phyloP scores from a whole-genome alignment of 148 eudicot genomes.

The Heliosperma pusillum region DNA sequence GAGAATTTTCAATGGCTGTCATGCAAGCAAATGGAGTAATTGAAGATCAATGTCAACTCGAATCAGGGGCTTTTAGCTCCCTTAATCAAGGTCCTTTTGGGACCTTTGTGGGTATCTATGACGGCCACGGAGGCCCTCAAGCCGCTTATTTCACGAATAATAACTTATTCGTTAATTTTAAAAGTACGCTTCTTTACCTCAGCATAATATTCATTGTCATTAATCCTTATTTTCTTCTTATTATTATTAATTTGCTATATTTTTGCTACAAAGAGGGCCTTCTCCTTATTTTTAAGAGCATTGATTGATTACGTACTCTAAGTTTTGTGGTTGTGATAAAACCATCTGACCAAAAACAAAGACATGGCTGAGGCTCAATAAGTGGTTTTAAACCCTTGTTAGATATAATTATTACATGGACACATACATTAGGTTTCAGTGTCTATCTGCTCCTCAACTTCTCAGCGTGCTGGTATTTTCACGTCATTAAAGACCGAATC shows the following conservation, averaged over 20 bases:
- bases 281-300: background rate
- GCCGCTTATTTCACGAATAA: conserved; percentile 60
- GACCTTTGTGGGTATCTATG: conserved; percentile 83
- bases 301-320: background rate
- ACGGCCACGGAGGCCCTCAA: conserved; percentile 89
- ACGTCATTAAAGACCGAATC: background rate
- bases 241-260: background rate
- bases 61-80: conserved; percentile 57
- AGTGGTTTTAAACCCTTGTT: background rate
- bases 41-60: conserved; percentile 81
- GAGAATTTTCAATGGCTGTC: conserved; percentile 84
- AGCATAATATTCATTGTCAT: background rate
- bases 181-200: conserved; percentile 41
- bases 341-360: too few relatives aligned
- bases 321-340: background rate
- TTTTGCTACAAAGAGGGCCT: too few relatives aligned
- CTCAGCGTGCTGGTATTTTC: background rate
- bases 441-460: background rate
- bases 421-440: background rate
- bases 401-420: background rate
- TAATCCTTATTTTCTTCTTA: background rate
- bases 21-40: conserved; percentile 67
- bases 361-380: background rate
- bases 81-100: conserved; percentile 52
- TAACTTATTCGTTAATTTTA: conserved; percentile 48